These are phyloP conservation scores for Solanum virginianum DNA, from an alignment of 257 asterid genomes.

Conservation along the genomic window DNA sequence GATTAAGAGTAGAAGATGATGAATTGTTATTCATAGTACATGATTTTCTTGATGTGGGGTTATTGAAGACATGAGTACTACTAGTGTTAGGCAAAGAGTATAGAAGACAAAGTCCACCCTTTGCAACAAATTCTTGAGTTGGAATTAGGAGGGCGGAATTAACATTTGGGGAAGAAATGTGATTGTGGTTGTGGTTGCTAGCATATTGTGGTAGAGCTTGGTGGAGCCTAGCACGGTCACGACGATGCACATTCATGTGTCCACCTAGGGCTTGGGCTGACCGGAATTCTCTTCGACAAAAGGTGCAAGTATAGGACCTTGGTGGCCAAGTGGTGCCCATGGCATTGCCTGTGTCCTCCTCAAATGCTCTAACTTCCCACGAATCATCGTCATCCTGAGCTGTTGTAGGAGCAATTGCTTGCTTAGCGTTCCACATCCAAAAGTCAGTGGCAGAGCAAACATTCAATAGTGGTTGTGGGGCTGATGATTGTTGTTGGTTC, in stretches of 20 bases:
- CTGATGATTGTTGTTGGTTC: not conserved
- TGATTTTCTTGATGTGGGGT: conserved; percentile 4
- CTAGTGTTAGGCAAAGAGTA: conserved; percentile 48
- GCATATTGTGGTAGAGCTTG: conserved; percentile 9
- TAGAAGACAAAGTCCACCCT: conserved; percentile 35
- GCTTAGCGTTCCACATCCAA: conserved; percentile 25
- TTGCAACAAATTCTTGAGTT: conserved; percentile 20
- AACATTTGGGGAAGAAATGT: not conserved
- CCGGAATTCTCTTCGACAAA: conserved; percentile 55
- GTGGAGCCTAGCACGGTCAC: conserved; percentile 54
- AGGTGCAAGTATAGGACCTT: conserved; percentile 50
- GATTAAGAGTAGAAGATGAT: conserved; percentile 4
- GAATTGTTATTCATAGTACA: conserved; percentile 1
- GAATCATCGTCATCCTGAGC: conserved; percentile 36
- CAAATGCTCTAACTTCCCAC: conserved; percentile 60
- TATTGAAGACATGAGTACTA: not conserved
- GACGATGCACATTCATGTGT: conserved; percentile 84
- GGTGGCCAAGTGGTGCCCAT: conserved; percentile 74
- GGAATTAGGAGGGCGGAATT: conserved; percentile 23
- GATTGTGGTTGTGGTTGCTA: not conserved
- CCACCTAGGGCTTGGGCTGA: conserved; percentile 84
- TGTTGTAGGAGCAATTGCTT: not conserved
- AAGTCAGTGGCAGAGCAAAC: not conserved
- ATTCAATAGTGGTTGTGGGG: not conserved
- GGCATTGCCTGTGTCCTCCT: conserved; percentile 44